Conservation (phyloP, 2,329 filamentous ascomycete genomes). For the Verticillium longisporum region DNA sequence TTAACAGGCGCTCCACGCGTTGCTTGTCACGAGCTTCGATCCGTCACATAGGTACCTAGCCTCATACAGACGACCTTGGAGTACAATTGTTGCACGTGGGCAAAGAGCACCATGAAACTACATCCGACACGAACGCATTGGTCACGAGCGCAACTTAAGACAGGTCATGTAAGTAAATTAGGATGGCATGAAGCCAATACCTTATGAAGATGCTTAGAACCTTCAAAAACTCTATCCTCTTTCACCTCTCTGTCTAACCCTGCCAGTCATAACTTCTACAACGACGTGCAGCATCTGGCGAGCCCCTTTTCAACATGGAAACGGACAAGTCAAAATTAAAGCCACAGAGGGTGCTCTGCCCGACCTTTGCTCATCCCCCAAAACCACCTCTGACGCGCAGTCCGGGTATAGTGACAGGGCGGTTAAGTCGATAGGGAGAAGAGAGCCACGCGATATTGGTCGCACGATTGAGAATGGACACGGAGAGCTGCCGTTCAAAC, state of each 20-base stretch:
- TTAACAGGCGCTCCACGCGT: too few relatives aligned
- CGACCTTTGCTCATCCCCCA: constrained; percentile 18
- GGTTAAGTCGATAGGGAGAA: constrained; percentile 28
- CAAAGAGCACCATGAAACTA: too few relatives aligned
- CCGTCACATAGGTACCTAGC: too few relatives aligned
- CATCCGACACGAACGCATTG: background rate
- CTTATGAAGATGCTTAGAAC: background rate
- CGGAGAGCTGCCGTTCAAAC: background rate
- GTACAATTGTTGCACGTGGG: too few relatives aligned
- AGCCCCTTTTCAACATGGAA: background rate
- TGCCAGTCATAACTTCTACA: background rate
- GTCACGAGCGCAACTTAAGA: background rate
- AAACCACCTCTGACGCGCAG: constrained; percentile 15
- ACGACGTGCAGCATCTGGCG: background rate
- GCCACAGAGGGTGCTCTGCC: constrained; percentile 15
- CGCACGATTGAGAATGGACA: constrained; percentile 11
- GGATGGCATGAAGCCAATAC: background rate
- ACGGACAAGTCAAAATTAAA: background rate
- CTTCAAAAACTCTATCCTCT: background rate
- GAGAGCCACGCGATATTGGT: constrained; percentile 19
- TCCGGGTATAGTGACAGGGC: constrained; percentile 33
- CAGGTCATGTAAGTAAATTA: background rate
- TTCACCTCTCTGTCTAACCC: background rate
- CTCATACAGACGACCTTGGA: too few relatives aligned
- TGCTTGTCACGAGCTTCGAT: background rate